Evolutionary conservation across 176 grass and related monocot genomes (phyloP), one percentile per base, ranked within the genome.

Genomic region (Cymbopogon citratus): DNA sequence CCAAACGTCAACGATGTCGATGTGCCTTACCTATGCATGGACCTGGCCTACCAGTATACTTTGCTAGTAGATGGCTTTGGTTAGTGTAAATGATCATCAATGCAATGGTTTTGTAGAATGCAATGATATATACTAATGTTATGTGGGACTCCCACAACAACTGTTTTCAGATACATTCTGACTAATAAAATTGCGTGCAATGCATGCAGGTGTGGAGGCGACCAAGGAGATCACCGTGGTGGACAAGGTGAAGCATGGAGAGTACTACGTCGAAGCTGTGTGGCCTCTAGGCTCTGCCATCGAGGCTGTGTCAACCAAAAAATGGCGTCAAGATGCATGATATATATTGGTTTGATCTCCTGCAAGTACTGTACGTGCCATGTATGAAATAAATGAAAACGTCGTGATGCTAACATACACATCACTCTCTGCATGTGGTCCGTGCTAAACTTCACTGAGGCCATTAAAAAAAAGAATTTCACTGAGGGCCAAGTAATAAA

Each of bases 31-130:
- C 4, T 89, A 7, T 89, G 86, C 71, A 89, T 94, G 83, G 86
- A 91, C 62, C 79, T 94, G 25, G 23, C 81, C 7, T 87, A 91
- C 29, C 84, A 83, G 27, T 91, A 91, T 69, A 39, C 81, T 9
- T 59, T 94, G 29, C 89, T 94, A 2, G 89, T 86, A 5, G 80
- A 89, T 38, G 92, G 87, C 9, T 89, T 91, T 12, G 77, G 92
- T 91, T 26, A 27, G 59, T 62, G 12, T 59, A 59, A 24, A 59
- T 25, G 56, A 24, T 21, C 51, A 59, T 19, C 18, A 21, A 7
- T 52, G 6, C 15, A 49, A 49, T 19, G 16, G 16, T 21, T 52
- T 1, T 19, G 49, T 49, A 6, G 46, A 49, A 16, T n/a, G 51
- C 51, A n/a, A n/a, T 56, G 15, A 56, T 36, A 36, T 5, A 33